Evolutionary conservation across 73 alveolate genomes (phyloP).

Genomic region (Stentor roeselii): DNA sequence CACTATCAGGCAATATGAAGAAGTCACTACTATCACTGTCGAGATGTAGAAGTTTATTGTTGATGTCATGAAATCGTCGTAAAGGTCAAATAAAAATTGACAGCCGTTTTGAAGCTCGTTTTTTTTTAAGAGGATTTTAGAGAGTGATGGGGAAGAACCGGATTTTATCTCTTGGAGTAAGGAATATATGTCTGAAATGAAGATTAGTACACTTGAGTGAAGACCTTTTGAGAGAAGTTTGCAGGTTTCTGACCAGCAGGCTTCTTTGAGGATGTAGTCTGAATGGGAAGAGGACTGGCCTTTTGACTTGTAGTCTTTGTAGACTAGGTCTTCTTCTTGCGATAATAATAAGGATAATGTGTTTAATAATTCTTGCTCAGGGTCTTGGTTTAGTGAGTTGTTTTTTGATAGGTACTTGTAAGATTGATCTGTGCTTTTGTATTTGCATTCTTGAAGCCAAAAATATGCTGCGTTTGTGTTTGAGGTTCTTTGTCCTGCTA

Average conservation of each 20-base stretch:
- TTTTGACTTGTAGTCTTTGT: not conserved
- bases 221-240: not conserved
- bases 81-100: not conserved
- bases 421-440: not conserved
- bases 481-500: not conserved
- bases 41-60: not conserved
- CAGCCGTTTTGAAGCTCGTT: not conserved
- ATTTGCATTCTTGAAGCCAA: slow-evolving; percentile 15
- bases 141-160: not conserved
- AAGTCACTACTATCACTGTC: not conserved
- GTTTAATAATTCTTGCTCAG: not conserved
- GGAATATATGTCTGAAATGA: not conserved
- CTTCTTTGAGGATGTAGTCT: not conserved
- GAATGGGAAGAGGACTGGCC: not conserved
- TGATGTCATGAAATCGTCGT: not conserved
- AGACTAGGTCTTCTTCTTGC: not conserved
- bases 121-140: not conserved
- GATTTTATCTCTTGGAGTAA: not conserved
- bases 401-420: not conserved
- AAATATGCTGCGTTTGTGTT: not conserved
- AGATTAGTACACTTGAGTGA: not conserved
- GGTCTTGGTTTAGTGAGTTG: too few relatives aligned
- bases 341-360: not conserved
- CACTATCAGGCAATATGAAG: not conserved
- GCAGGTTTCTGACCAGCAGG: not conserved